A percentile compares a stretch with the other conserved stretches of the same genome.
Conservation (phyloP, 768 basidiomycete genomes). For the Hericium rajendrae region DNA sequence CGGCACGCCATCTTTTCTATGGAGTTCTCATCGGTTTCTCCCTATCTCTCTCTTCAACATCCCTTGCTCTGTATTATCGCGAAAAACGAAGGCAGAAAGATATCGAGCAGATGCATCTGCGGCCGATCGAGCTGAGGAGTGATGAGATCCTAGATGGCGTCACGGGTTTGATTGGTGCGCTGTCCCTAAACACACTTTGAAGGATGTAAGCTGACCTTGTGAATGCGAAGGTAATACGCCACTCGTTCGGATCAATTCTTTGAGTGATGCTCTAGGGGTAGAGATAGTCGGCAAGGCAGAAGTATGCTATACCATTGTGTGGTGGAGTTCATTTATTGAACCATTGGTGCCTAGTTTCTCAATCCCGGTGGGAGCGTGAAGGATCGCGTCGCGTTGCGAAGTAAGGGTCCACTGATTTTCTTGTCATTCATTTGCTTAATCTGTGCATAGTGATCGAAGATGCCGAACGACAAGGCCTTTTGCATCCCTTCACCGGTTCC, state of each 20-base stretch:
- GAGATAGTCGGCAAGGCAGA: slow-evolving; percentile 96
- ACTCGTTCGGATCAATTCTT: slow-evolving; percentile 78
- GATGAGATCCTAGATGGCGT: slow-evolving; percentile 78
- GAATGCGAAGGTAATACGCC: slow-evolving; percentile 80
- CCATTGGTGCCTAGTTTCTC: slow-evolving; percentile 49
- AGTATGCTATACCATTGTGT: slow-evolving; percentile 31
- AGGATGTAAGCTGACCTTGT: not conserved
- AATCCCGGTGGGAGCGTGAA: slow-evolving; percentile 98
- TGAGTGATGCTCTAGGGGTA: slow-evolving; percentile 85
- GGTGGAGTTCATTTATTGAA: not conserved
- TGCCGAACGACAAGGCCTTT: slow-evolving; percentile 73
- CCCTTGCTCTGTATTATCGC: slow-evolving; percentile 46
- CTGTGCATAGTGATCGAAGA: slow-evolving; percentile 74
- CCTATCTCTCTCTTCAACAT: slow-evolving; percentile 63
- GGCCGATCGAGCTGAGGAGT: slow-evolving; percentile 63
- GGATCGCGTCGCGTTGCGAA: slow-evolving; percentile 89
- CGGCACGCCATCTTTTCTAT: slow-evolving; percentile 27
- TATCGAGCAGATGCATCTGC: slow-evolving; percentile 23
- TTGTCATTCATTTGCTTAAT: not conserved
- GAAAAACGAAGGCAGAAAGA: slow-evolving; percentile 38
- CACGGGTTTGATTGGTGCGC: slow-evolving; percentile 73
- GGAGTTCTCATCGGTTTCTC: slow-evolving; percentile 70
- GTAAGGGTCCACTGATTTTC: slow-evolving; percentile 33
- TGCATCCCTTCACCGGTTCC: slow-evolving; percentile 81
- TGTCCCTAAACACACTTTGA: not conserved